These are phyloP conservation scores for Botryotinia globosa DNA, from an alignment of 2,329 filamentous ascomycete species.

Conservation along the genomic window DNA sequence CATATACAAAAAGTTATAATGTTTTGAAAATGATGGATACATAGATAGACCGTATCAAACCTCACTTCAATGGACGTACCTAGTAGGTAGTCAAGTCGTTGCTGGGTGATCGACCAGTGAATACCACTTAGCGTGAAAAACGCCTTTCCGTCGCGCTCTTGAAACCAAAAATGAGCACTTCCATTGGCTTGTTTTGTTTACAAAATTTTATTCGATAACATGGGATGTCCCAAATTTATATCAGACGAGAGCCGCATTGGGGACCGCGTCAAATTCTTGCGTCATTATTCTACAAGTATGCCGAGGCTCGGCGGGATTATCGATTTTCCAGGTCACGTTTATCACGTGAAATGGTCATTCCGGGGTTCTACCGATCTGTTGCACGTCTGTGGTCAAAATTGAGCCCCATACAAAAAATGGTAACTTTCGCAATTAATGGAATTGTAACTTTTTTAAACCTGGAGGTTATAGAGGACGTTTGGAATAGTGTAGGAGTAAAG, in stretches of 20 bases:
- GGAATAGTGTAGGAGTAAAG: neutral
- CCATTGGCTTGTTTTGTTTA: neutral
- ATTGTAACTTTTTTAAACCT: neutral
- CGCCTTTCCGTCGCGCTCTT: neutral
- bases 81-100: neutral
- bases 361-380: conserved; percentile 3
- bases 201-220: neutral
- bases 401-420: neutral
- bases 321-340: neutral
- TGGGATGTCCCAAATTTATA: neutral
- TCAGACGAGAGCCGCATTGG: neutral
- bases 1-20: neutral
- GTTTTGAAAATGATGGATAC: neutral
- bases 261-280: neutral
- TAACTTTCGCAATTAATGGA: neutral
- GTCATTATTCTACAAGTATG: too few species aligned
- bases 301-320: neutral
- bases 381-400: neutral
- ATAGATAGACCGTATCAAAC: neutral
- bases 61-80: neutral
- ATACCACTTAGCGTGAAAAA: neutral
- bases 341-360: rapidly evolving
- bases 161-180: too few species aligned
- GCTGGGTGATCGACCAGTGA: neutral
- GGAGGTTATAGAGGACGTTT: neutral